Evolutionary conservation across 768 basidiomycete genomes (phyloP).

Genomic region (Amyloporia xantha): DNA sequence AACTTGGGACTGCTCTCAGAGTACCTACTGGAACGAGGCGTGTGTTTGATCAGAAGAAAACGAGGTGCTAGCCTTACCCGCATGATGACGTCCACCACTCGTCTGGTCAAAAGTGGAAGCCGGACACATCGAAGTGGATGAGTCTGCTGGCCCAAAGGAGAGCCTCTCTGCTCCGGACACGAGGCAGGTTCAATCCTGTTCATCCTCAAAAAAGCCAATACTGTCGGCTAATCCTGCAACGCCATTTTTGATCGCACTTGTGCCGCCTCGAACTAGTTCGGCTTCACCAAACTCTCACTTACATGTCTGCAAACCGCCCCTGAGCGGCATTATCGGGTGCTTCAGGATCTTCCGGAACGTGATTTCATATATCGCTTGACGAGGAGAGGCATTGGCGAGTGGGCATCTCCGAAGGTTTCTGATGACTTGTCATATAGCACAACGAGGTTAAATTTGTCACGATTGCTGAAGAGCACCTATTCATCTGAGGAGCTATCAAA

Average conservation of each 20-base stretch:
- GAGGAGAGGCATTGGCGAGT: slow-evolving; percentile 52
- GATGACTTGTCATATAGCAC: slow-evolving; percentile 76
- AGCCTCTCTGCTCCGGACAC: slow-evolving; percentile 5
- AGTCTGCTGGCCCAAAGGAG: slow-evolving; percentile 10
- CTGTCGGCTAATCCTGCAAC: slow-evolving; percentile 8
- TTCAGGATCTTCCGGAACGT: slow-evolving; percentile 68
- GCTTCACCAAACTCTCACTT: slow-evolving; percentile 45
- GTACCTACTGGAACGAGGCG: slow-evolving; percentile 36
- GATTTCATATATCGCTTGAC: slow-evolving; percentile 63
- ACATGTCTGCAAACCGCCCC: slow-evolving; percentile 86
- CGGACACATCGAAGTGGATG: slow-evolving; percentile 1
- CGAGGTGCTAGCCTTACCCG: slow-evolving; percentile 12
- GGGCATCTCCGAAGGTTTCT: slow-evolving; percentile 39
- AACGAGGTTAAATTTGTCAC: slow-evolving; percentile 84
- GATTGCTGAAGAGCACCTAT: slow-evolving; percentile 67
- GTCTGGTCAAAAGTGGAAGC: slow-evolving; percentile 3
- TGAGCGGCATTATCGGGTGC: slow-evolving; percentile 73
- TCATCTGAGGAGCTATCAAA: slow-evolving; percentile 69
- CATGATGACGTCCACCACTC: slow-evolving; percentile 7
- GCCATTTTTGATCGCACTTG: slow-evolving; percentile 3
- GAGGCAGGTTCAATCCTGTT: slow-evolving; percentile 9
- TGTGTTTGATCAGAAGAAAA: slow-evolving; percentile 36
- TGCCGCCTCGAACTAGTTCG: slow-evolving; percentile 23
- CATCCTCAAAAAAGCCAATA: slow-evolving; percentile 1
- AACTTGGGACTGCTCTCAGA: background rate